A percentile compares a stretch with the other conserved stretches of the same genome.
phyloP scores from a whole-genome alignment of 164 flowering plant species.

The Pachysandra terminalis region DNA sequence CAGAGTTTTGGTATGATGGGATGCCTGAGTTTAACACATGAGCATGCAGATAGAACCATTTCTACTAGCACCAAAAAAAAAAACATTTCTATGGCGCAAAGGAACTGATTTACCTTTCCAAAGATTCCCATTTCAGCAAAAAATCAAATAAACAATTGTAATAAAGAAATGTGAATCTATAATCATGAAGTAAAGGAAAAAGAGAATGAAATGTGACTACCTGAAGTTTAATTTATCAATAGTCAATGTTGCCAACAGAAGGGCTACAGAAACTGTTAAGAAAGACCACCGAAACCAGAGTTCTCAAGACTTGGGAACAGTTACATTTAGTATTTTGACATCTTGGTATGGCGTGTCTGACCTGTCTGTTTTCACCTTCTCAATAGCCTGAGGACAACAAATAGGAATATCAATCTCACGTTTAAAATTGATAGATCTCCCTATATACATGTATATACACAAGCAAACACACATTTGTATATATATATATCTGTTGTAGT shows the following conservation, averaged over 20 bases:
- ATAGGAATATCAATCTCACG: not conserved
- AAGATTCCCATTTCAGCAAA: too few species aligned
- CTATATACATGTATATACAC: not conserved
- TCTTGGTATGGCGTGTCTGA: conserved; percentile 88
- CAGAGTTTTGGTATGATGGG: too few species aligned
- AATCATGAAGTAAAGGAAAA: not conserved
- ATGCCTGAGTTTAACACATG: too few species aligned
- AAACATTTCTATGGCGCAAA: too few species aligned
- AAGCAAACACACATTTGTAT: too few species aligned
- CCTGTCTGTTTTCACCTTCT: conserved; percentile 95
- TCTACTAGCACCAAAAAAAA: too few species aligned
- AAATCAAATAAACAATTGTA: too few species aligned
- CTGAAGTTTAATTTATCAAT: not conserved
- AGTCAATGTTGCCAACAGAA: not conserved
- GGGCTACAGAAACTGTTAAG: not conserved
- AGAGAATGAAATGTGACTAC: not conserved
- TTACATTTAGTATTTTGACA: conserved; percentile 88
- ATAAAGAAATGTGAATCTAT: not conserved
- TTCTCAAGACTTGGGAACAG: conserved; percentile 75
- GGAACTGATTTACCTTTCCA: too few species aligned
- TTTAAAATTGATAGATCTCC: not conserved
- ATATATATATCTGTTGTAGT: too few species aligned
- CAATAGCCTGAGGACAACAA: conserved; percentile 60
- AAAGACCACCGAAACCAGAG: not conserved
- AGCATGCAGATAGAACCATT: too few species aligned